A percentile compares a stretch with the other conserved stretches of the same genome.
Conservation (phyloP, 371 early-diverging fungal species). For the Saksenaea oblongispora region DNA sequence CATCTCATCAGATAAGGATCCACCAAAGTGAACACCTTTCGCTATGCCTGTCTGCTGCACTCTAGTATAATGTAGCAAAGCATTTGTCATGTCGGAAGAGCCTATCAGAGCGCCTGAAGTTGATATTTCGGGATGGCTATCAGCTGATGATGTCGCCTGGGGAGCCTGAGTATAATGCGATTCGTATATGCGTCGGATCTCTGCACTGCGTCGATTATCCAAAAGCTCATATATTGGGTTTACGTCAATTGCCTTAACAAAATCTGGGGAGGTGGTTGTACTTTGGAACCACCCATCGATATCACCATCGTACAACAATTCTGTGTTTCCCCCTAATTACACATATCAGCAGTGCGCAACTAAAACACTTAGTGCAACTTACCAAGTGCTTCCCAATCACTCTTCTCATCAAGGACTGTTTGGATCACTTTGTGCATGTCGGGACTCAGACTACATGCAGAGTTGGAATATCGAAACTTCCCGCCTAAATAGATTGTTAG, state of each 20-base stretch:
- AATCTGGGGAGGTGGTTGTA: neutral
- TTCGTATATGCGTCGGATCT: neutral
- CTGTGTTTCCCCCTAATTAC: neutral
- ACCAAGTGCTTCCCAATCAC: neutral
- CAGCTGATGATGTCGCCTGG: neutral
- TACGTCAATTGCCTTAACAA: neutral
- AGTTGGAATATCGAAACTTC: neutral
- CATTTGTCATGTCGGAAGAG: neutral
- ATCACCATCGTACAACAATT: neutral
- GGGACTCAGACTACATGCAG: neutral
- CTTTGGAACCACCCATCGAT: neutral
- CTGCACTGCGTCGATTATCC: neutral
- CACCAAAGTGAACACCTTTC: neutral
- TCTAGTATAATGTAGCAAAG: no score
- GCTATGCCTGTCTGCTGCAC: neutral
- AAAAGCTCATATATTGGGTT: neutral
- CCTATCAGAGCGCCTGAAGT: neutral
- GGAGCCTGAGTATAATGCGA: neutral
- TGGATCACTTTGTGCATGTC: neutral
- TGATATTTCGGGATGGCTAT: neutral
- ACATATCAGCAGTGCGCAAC: neutral
- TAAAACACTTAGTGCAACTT: neutral
- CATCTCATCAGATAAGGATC: neutral
- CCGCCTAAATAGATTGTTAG: neutral
- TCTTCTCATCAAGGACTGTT: neutral